Evolutionary conservation across 192 early-diverging fungal species (phyloP).

Genomic region (Pilaira anomala): DNA sequence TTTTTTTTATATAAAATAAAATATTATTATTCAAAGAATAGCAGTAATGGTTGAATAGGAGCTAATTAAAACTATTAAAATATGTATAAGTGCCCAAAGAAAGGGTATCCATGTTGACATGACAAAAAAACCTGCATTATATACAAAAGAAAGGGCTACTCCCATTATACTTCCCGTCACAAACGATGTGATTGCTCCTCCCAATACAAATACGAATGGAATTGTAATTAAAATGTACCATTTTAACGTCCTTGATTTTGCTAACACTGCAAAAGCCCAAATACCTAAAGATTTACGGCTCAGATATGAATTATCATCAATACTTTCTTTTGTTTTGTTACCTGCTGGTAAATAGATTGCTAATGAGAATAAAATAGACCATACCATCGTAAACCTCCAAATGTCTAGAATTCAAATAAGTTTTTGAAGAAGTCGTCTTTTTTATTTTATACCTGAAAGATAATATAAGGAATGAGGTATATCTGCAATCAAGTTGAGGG

Average conservation of each 20-base stretch:
- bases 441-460: slow-evolving; percentile 33
- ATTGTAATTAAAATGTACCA: slow-evolving; percentile 30
- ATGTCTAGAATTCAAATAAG: slow-evolving; percentile 49
- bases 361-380: slow-evolving; percentile 60
- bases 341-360: slow-evolving; percentile 60
- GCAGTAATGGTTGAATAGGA: slow-evolving; percentile 59
- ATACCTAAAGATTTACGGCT: slow-evolving; percentile 36
- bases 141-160: slow-evolving; percentile 52
- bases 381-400: slow-evolving; percentile 54
- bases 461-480: slow-evolving; percentile 44
- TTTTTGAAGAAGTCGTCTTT: not conserved
- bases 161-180: slow-evolving; percentile 47
- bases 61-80: slow-evolving; percentile 58
- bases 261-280: slow-evolving; percentile 42
- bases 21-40: slow-evolving; percentile 37
- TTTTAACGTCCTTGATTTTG: slow-evolving; percentile 30
- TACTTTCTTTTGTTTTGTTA: too few species aligned
- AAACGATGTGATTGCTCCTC: slow-evolving; percentile 40
- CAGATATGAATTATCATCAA: slow-evolving; percentile 36
- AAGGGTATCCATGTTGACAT: slow-evolving; percentile 76
- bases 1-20: not conserved
- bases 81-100: slow-evolving; percentile 65
- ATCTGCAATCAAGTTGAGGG: slow-evolving; percentile 35
- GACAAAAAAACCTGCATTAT: slow-evolving; percentile 59
- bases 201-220: slow-evolving; percentile 37